phyloP scores from a whole-genome alignment of 495 filamentous ascomycete species.

The Podospora pseudocomata region DNA sequence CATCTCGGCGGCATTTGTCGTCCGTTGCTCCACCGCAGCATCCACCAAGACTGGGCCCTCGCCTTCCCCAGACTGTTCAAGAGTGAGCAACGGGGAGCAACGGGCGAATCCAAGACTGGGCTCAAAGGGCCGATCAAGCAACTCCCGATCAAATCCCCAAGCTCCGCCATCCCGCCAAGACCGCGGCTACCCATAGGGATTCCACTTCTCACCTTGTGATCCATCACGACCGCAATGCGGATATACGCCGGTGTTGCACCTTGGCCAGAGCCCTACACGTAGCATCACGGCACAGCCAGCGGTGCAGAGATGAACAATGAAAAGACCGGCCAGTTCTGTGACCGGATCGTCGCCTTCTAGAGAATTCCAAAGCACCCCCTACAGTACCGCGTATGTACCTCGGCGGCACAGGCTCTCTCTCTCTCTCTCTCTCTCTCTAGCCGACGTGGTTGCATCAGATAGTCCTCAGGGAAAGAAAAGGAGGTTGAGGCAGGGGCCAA shows the following conservation, averaged over 20 bases:
- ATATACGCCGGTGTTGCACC: not conserved
- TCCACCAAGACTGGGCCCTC: not conserved
- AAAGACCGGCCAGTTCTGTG: not conserved
- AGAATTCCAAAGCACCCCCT: not conserved
- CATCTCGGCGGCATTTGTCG: not conserved
- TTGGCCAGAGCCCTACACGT: not conserved
- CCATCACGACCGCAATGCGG: not conserved
- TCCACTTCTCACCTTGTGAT: not conserved
- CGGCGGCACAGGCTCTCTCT: not conserved
- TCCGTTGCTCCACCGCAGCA: not conserved
- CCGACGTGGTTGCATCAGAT: not conserved
- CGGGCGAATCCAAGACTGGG: not conserved
- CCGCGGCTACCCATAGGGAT: not conserved
- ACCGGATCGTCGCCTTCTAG: not conserved
- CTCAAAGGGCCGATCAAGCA: not conserved
- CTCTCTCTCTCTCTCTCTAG: not conserved
- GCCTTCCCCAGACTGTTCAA: not conserved
- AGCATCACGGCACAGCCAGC: not conserved
- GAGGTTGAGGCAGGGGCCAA: not conserved
- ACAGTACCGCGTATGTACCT: not conserved
- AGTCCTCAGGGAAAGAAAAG: not conserved
- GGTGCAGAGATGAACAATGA: not conserved
- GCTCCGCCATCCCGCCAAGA: not conserved
- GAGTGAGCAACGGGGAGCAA: not conserved
- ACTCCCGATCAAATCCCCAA: not conserved